phyloP scores from a whole-genome alignment of 306 rosid species.

The Lablab purpureus region DNA sequence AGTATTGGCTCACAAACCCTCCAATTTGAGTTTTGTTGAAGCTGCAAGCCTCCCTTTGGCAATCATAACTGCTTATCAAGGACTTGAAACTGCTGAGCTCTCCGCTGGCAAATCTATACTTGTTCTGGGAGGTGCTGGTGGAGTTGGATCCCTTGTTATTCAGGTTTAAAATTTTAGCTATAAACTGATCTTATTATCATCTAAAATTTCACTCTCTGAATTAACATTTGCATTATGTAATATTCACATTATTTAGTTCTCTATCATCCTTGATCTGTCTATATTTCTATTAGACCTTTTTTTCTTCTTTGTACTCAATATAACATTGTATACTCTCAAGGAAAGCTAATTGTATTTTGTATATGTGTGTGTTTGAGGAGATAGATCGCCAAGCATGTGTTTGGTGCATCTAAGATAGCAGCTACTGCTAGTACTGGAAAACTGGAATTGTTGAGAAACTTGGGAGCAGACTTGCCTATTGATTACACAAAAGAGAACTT shows the following conservation, averaged over 20 bases:
- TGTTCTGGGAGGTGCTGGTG: too few species aligned
- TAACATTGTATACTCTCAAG: too few species aligned
- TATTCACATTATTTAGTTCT: too few species aligned
- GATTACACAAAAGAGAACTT: conserved; percentile 71
- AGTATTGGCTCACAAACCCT: conserved; percentile 63
- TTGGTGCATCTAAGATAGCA: conserved; percentile 69
- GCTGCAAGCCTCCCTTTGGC: conserved; percentile 74
- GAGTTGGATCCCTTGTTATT: too few species aligned
- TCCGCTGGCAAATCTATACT: conserved; percentile 32
- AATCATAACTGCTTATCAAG: conserved; percentile 65
- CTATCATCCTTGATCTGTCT: too few species aligned
- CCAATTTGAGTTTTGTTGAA: conserved; percentile 66
- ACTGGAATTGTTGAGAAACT: conserved; percentile 57
- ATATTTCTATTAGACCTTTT: too few species aligned
- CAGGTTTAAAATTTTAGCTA: too few species aligned
- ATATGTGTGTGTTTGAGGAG: not conserved
- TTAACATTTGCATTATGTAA: too few species aligned
- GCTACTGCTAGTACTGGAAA: conserved; percentile 73
- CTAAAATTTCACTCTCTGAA: too few species aligned
- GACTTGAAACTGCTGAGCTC: conserved; percentile 50
- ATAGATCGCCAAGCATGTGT: conserved; percentile 40
- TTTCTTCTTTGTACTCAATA: too few species aligned
- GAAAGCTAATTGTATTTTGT: too few species aligned
- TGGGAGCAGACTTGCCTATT: conserved; percentile 69
- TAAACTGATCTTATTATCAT: too few species aligned